Percentiles rank a stretch among this genome's conserved stretches.
These are phyloP conservation scores for Sporothrix luriei DNA, from an alignment of 2,329 filamentous ascomycete species.

Conservation along the genomic window DNA sequence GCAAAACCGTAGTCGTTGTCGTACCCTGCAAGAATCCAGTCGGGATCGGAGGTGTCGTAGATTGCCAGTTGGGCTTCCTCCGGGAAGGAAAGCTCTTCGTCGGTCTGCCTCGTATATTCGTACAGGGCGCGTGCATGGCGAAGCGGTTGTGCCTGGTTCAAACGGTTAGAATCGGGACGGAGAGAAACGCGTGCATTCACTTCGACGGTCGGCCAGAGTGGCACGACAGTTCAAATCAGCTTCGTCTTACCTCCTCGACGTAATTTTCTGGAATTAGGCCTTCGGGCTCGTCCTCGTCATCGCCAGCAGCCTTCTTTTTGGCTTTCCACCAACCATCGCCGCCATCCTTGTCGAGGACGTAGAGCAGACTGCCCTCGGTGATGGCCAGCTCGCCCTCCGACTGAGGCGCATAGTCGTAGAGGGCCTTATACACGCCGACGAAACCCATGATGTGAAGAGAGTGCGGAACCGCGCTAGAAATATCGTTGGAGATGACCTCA, in stretches of 20 bases:
- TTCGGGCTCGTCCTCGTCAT: slow-evolving; percentile 88
- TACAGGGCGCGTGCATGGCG: slow-evolving; percentile 85
- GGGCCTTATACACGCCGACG: slow-evolving; percentile 37
- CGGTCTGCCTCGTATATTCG: slow-evolving; percentile 95
- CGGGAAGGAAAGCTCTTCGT: slow-evolving; percentile 94
- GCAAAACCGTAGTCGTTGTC: slow-evolving; percentile 90
- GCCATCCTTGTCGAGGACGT: slow-evolving; percentile 58
- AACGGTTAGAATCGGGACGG: slow-evolving; percentile 1
- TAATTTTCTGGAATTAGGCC: slow-evolving; percentile 94
- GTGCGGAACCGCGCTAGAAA: neutral
- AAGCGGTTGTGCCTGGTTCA: slow-evolving; percentile 57
- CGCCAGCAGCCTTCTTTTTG: slow-evolving; percentile 81
- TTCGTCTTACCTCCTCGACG: slow-evolving; percentile 75
- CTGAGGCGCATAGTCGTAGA: slow-evolving; percentile 39
- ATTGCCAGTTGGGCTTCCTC: slow-evolving; percentile 83
- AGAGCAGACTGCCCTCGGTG: slow-evolving; percentile 37
- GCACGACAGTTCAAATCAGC: neutral
- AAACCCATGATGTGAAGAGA: slow-evolving; percentile 36
- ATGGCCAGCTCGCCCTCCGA: slow-evolving; percentile 38
- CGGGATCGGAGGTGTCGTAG: slow-evolving; percentile 87
- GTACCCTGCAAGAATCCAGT: slow-evolving; percentile 91
- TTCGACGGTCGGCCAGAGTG: neutral
- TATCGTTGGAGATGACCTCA: slow-evolving; percentile 1
- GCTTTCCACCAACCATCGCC: slow-evolving; percentile 92
- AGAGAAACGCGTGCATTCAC: neutral